These are phyloP conservation scores for Phyllosticta citriasiana DNA, from an alignment of 2,329 filamentous ascomycete species.

Conservation along the genomic window DNA sequence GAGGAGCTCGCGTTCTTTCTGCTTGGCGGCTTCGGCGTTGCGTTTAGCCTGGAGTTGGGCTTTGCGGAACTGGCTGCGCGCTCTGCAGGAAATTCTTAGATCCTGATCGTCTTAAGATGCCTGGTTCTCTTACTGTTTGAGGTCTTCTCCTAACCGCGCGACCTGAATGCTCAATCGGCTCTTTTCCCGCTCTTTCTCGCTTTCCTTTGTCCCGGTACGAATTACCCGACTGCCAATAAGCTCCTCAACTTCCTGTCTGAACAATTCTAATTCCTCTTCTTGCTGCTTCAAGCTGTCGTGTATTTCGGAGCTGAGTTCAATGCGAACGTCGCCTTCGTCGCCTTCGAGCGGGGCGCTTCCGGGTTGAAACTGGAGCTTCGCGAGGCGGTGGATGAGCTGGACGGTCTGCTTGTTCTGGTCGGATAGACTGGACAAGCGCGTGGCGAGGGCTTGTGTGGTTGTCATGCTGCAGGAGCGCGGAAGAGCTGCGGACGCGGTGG, in stretches of 20 bases:
- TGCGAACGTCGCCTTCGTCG: constrained; percentile 55
- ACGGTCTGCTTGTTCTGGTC: constrained; percentile 44
- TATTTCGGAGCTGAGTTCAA: constrained; percentile 74
- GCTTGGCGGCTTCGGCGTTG: constrained; percentile 61
- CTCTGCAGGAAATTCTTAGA: constrained; percentile 27
- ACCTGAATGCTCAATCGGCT: constrained; percentile 57
- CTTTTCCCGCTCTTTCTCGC: constrained; percentile 51
- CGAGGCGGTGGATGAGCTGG: constrained; percentile 46
- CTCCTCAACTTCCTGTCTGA: constrained; percentile 69
- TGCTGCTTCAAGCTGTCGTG: constrained; percentile 65
- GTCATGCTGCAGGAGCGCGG: constrained; percentile 19
- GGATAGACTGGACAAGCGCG: constrained; percentile 42
- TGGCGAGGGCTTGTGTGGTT: constrained; percentile 32
- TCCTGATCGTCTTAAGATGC: constrained; percentile 27
- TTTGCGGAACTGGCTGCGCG: constrained; percentile 62
- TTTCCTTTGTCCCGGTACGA: constrained; percentile 34
- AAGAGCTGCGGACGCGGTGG: background rate
- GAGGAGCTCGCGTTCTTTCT: constrained; percentile 66
- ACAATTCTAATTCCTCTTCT: constrained; percentile 72
- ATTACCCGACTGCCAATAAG: constrained; percentile 37
- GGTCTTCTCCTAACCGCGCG: constrained; percentile 56
- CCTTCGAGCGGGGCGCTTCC: constrained; percentile 50
- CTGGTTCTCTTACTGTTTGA: constrained; percentile 53
- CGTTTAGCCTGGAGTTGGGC: constrained; percentile 73
- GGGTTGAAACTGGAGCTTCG: constrained; percentile 50